phyloP scores from a whole-genome alignment of 2,329 filamentous ascomycete genomes.

The Pestalotiopsis fici region DNA sequence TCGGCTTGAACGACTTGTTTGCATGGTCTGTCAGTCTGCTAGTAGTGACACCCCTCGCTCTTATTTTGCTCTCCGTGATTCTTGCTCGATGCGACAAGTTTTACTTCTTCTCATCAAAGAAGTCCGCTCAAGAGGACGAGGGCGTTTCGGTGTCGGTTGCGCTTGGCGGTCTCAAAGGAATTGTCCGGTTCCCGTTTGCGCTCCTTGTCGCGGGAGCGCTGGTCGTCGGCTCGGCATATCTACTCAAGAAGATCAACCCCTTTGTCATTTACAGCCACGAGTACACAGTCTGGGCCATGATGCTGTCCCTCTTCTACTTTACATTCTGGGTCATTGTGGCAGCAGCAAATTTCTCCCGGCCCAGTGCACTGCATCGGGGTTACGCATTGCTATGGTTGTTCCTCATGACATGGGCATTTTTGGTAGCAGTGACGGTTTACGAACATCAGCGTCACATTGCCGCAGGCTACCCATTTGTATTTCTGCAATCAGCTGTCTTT shows the following conservation, averaged over 20 bases:
- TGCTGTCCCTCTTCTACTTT: conserved; percentile 78
- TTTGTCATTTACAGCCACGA: conserved; percentile 88
- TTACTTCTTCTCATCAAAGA: conserved; percentile 76
- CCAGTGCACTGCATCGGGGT: conserved; percentile 81
- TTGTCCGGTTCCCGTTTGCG: conserved; percentile 81
- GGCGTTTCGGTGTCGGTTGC: conserved; percentile 61
- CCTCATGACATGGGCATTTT: conserved; percentile 68
- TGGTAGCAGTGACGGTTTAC: conserved; percentile 74
- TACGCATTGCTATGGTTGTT: conserved; percentile 88
- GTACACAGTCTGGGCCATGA: conserved; percentile 81
- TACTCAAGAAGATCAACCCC: conserved; percentile 83
- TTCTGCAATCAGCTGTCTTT: conserved; percentile 77
- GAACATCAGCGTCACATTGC: conserved; percentile 76
- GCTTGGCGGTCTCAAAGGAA: conserved; percentile 76
- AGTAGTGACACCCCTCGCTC: conserved; percentile 73
- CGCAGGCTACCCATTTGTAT: conserved; percentile 78
- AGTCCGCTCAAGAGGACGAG: conserved; percentile 54
- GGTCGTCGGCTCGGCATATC: conserved; percentile 71
- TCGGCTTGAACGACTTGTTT: conserved; percentile 81
- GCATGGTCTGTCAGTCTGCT: conserved; percentile 84
- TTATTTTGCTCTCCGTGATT: conserved; percentile 69
- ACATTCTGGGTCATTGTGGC: conserved; percentile 73
- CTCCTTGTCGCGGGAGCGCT: conserved; percentile 67
- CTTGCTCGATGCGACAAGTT: conserved; percentile 77
- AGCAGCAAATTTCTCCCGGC: conserved; percentile 76